A percentile compares a stretch with the other conserved stretches of the same genome.
phyloP scores from a whole-genome alignment of 495 filamentous ascomycete species.

The Filosporella fistucella region DNA sequence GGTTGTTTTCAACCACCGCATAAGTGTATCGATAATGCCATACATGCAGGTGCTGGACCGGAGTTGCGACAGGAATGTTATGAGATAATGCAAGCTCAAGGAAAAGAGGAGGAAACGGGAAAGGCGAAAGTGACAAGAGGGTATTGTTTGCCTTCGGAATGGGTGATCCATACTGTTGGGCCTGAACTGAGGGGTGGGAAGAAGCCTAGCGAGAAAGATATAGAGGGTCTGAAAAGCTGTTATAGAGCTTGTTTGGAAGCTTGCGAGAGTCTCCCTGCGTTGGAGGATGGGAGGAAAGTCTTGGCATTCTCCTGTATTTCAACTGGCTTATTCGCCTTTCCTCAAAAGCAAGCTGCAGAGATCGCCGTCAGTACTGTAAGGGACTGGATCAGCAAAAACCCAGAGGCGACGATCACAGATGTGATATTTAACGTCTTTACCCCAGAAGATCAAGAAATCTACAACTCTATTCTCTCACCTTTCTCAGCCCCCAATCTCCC shows the following conservation, averaged over 20 bases:
- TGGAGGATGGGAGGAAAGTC: not conserved
- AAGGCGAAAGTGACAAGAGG: not conserved
- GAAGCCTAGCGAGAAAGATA: not conserved
- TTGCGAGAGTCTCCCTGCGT: not conserved
- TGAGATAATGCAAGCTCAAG: not conserved
- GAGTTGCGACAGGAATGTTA: not conserved
- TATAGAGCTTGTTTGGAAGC: not conserved
- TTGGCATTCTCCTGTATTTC: not conserved
- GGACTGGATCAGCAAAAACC: not conserved
- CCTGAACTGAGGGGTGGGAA: not conserved
- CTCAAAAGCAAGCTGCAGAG: not conserved
- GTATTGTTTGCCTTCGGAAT: slow-evolving; percentile 1
- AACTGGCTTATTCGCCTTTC: not conserved
- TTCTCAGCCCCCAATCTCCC: not conserved
- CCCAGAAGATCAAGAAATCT: not conserved
- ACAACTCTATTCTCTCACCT: not conserved
- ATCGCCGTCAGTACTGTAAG: not conserved
- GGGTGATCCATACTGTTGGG: slow-evolving; percentile 2
- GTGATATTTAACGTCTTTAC: slow-evolving; percentile 1
- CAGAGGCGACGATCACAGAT: not conserved
- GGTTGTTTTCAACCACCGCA: not conserved
- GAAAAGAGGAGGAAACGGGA: not conserved
- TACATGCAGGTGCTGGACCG: not conserved
- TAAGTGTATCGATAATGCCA: slow-evolving; percentile 1
- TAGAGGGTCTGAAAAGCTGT: not conserved